Conservation (phyloP, 805 yeast genomes). For the Teunomyces tritomae region DNA sequence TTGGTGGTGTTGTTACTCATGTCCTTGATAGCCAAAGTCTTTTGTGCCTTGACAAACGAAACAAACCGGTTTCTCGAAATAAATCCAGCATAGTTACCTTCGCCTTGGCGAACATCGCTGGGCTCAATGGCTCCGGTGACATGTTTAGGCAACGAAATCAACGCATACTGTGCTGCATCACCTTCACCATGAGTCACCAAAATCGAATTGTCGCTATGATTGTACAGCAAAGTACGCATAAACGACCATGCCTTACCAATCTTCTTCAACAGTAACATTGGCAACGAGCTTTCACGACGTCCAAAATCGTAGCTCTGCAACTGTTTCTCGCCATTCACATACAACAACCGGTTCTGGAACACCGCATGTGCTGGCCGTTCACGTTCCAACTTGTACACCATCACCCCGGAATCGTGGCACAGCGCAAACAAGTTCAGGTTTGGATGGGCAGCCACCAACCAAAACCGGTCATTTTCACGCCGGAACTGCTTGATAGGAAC, state of each 20-base stretch:
- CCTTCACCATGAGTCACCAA: slow-evolving; percentile 77
- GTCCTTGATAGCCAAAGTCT: slow-evolving; percentile 79
- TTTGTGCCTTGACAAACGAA: slow-evolving; percentile 62
- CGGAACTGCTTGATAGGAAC: slow-evolving; percentile 91
- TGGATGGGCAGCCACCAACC: slow-evolving; percentile 91
- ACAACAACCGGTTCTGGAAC: slow-evolving; percentile 71
- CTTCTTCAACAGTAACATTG: slow-evolving; percentile 79
- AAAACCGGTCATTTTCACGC: slow-evolving; percentile 91
- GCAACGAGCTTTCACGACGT: slow-evolving; percentile 63
- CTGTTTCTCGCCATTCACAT: slow-evolving; percentile 80
- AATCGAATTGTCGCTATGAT: slow-evolving; percentile 87
- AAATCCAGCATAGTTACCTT: slow-evolving; percentile 82
- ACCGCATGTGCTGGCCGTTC: slow-evolving; percentile 91
- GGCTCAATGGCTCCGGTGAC: slow-evolving; percentile 95
- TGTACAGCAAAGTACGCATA: slow-evolving; percentile 80
- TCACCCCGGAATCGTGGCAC: slow-evolving; percentile 95
- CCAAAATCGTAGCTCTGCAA: slow-evolving; percentile 75
- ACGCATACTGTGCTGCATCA: slow-evolving; percentile 65
- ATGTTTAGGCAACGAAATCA: slow-evolving; percentile 77
- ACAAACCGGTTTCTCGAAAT: slow-evolving; percentile 95
- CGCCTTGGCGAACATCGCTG: slow-evolving; percentile 71
- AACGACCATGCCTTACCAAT: slow-evolving; percentile 85
- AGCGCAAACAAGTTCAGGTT: slow-evolving; percentile 89
- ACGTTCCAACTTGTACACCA: slow-evolving; percentile 95
- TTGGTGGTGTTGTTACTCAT: slow-evolving; percentile 80